Evolutionary conservation across 495 filamentous ascomycete species (phyloP).

Genomic region (Eremomyces bilateralis): DNA sequence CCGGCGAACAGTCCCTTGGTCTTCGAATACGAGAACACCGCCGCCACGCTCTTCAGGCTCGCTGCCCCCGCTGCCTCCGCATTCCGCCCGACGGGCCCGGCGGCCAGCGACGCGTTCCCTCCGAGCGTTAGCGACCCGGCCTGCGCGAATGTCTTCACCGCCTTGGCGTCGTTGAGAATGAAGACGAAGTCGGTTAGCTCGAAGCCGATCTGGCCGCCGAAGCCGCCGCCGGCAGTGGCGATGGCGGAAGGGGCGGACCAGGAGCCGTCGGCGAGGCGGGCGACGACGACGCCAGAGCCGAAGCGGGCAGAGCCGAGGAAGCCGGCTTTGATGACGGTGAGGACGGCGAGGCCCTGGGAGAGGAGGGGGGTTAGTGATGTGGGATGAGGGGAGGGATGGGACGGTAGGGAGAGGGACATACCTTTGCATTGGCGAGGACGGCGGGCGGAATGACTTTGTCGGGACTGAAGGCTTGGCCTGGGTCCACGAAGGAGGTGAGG

Average conservation of each 20-base stretch:
- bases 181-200: slow-evolving; percentile 98
- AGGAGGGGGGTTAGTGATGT: slow-evolving; percentile 1
- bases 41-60: slow-evolving; percentile 70
- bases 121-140: slow-evolving; percentile 75
- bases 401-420: slow-evolving; percentile 19
- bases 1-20: slow-evolving; percentile 95
- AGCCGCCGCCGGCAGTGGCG: slow-evolving; percentile 71
- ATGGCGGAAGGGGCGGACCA: slow-evolving; percentile 95
- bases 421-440: slow-evolving; percentile 79
- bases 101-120: slow-evolving; percentile 90
- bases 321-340: slow-evolving; percentile 89
- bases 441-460: slow-evolving; percentile 94
- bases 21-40: slow-evolving; percentile 88
- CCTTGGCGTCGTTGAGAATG: slow-evolving; percentile 81
- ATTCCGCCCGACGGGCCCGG: slow-evolving; percentile 82
- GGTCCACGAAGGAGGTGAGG: slow-evolving; percentile 84
- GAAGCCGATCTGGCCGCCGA: slow-evolving; percentile 93
- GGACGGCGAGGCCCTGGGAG: slow-evolving; percentile 66
- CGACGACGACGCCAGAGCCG: slow-evolving; percentile 83
- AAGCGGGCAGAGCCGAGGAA: slow-evolving; percentile 86
- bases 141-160: slow-evolving; percentile 89
- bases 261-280: slow-evolving; percentile 68
- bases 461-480: slow-evolving; percentile 79
- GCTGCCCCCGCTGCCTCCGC: slow-evolving; percentile 92
- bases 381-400: background rate